phyloP scores from a whole-genome alignment of 225 moss, liverwort and hornwort genomes.

The Climacium dendroides region DNA sequence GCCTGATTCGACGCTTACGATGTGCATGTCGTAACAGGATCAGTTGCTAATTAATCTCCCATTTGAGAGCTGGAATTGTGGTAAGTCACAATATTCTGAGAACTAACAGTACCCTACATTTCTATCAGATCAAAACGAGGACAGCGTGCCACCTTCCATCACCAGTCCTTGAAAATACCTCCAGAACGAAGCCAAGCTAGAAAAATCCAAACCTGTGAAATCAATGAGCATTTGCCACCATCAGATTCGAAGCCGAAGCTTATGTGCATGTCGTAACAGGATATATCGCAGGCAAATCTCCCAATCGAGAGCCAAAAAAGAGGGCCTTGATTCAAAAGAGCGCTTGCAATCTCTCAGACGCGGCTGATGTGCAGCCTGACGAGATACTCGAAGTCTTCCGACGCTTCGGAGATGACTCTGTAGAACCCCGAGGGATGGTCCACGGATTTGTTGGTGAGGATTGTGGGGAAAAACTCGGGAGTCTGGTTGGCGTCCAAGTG shows the following conservation, averaged over 20 bases:
- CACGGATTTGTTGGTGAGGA: neutral
- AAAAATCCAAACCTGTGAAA: neutral
- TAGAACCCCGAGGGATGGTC: constrained; percentile 17
- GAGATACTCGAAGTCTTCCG: constrained; percentile 8
- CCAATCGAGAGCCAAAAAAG: neutral
- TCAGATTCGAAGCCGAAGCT: neutral
- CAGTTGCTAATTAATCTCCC: neutral
- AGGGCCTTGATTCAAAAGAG: neutral
- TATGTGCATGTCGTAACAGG: neutral
- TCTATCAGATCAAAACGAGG: neutral
- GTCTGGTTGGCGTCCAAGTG: neutral
- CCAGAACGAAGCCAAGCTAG: neutral
- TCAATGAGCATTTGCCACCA: neutral
- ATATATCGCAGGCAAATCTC: neutral
- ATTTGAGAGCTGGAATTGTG: neutral
- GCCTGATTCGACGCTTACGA: neutral
- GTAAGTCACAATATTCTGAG: neutral
- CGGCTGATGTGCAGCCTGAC: constrained; percentile 2
- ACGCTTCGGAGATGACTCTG: neutral
- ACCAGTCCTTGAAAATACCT: neutral
- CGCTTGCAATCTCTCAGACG: neutral
- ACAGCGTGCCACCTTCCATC: neutral
- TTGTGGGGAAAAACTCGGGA: neutral
- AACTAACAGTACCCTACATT: neutral
- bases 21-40: neutral